phyloP scores from a whole-genome alignment of 176 grass and related monocot species.

The Phyllostachys edulis region DNA sequence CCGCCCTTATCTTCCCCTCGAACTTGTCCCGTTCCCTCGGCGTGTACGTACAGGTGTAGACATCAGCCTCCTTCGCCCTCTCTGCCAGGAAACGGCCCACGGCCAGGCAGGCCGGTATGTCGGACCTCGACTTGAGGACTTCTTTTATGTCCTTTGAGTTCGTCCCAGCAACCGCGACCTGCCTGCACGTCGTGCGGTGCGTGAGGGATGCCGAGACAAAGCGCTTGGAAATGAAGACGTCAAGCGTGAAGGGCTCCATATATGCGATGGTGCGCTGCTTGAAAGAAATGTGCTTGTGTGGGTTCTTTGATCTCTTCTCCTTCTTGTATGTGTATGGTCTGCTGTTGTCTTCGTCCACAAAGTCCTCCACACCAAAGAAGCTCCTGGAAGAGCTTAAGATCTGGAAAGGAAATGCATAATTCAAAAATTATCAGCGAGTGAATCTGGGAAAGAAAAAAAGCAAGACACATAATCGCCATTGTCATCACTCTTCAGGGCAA shows the following conservation, averaged over 20 bases:
- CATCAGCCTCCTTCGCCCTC: slow-evolving; percentile 79
- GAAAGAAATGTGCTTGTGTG: slow-evolving; percentile 88
- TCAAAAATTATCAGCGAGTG: background rate
- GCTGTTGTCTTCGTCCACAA: slow-evolving; percentile 86
- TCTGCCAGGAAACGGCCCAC: slow-evolving; percentile 78
- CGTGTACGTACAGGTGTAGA: slow-evolving; percentile 81
- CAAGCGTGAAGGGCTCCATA: slow-evolving; percentile 93
- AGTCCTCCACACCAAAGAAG: slow-evolving; percentile 92
- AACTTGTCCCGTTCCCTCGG: slow-evolving; percentile 79
- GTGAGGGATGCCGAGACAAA: slow-evolving; percentile 88
- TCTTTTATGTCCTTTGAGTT: slow-evolving; percentile 89
- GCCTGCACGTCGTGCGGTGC: slow-evolving; percentile 84
- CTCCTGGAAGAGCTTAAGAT: slow-evolving; percentile 64
- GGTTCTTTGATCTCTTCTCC: slow-evolving; percentile 86
- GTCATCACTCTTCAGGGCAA: background rate
- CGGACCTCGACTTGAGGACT: slow-evolving; percentile 60
- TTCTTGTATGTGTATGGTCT: slow-evolving; percentile 94
- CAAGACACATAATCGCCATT: background rate
- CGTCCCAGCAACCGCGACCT: slow-evolving; percentile 78
- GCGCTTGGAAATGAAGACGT: slow-evolving; percentile 85
- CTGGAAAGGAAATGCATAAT: slow-evolving; percentile 13
- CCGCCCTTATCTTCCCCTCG: slow-evolving; percentile 79
- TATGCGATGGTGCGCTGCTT: slow-evolving; percentile 82
- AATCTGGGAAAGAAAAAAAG: background rate
- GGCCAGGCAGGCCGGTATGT: slow-evolving; percentile 78